Base-by-base conservation (phyloP, 805 yeast species). In the Maudiozyma pseudohumilis region DNA sequence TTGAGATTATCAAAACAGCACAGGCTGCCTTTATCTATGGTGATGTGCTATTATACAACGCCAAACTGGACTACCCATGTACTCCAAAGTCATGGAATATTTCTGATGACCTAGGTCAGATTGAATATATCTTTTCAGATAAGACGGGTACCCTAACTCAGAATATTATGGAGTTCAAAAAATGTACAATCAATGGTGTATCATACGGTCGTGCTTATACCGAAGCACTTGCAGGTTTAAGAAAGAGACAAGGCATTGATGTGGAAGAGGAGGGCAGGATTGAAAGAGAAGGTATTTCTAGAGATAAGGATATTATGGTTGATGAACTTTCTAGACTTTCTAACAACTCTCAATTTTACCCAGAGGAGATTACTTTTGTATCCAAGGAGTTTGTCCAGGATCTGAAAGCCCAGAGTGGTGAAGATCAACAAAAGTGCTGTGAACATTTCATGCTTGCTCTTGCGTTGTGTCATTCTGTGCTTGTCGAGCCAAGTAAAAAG, bases 111-210 rank as follows among this genome's bases (percentile, higher is more conserved):
- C 64, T 83, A 49, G 94, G 94, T 23, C 94, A 83, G 57, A 78
- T 83, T 46, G 94, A 83, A 55, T 83, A 83, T 53, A 75, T 83
- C 34, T 83, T 83, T 57, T 77, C 86, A 60, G 94, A 82, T 61
- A 82, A 82, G 55, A 82, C 94, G 0, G 94, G 94, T 43, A 82
- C 94, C 1, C 61, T 82, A 49, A 82, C 94, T 1, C 92, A 82
- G 55, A 82, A 82, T 53, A 74, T 82, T 20, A 83, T 83, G 94
- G 92, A 83, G 53, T 82, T 80, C 59, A 83, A 81, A 48, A 83
- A 82, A 54, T 77, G 86, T 57, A 75, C 92, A 3, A 76, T 83
- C 37, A 75, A 74, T 51, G 92, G 92, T 33, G 63, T 68, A 16
- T 66, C 77, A 12, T 83, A 83, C 51, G 94, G 94, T 20, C 61